A percentile compares a stretch with the other conserved stretches of the same genome.
phyloP scores from a whole-genome alignment of 2,329 filamentous ascomycete genomes.

The Eurotiales sp. region DNA sequence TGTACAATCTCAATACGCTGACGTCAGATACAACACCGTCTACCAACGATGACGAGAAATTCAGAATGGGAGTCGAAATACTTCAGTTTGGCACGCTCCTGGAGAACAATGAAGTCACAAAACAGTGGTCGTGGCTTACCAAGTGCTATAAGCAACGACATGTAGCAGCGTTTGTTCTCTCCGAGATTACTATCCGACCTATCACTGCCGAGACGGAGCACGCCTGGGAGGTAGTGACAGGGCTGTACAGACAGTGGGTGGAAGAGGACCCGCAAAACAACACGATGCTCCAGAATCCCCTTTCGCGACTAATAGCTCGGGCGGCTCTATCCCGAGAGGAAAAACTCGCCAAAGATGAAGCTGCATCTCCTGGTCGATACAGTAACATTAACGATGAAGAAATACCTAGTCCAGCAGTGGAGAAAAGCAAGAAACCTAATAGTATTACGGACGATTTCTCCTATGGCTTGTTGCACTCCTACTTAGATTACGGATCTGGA shows the following conservation, averaged over 20 bases:
- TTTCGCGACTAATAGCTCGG: slow-evolving; percentile 20
- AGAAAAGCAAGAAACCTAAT: neutral
- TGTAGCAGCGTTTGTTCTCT: slow-evolving; percentile 52
- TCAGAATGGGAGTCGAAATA: slow-evolving; percentile 62
- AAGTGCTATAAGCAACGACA: slow-evolving; percentile 57
- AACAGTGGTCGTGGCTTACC: slow-evolving; percentile 57
- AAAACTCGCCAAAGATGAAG: neutral
- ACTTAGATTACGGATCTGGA: neutral
- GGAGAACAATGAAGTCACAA: slow-evolving; percentile 53
- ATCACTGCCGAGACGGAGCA: slow-evolving; percentile 18
- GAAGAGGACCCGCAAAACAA: slow-evolving; percentile 10
- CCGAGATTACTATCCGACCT: slow-evolving; percentile 45
- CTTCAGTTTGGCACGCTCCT: slow-evolving; percentile 61
- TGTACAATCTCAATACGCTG: slow-evolving; percentile 15
- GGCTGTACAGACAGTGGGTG: slow-evolving; percentile 20
- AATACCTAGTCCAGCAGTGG: neutral
- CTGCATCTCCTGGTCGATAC: neutral
- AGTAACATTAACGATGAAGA: too few relatives aligned
- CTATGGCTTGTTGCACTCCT: neutral
- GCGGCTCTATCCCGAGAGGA: slow-evolving; percentile 18
- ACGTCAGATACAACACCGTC: neutral
- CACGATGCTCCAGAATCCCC: slow-evolving; percentile 16
- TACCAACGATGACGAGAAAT: slow-evolving; percentile 53
- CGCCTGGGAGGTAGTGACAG: slow-evolving; percentile 24
- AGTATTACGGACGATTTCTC: neutral